phyloP scores from a whole-genome alignment of 208 protist species.

The Leishmania gerbilli region DNA sequence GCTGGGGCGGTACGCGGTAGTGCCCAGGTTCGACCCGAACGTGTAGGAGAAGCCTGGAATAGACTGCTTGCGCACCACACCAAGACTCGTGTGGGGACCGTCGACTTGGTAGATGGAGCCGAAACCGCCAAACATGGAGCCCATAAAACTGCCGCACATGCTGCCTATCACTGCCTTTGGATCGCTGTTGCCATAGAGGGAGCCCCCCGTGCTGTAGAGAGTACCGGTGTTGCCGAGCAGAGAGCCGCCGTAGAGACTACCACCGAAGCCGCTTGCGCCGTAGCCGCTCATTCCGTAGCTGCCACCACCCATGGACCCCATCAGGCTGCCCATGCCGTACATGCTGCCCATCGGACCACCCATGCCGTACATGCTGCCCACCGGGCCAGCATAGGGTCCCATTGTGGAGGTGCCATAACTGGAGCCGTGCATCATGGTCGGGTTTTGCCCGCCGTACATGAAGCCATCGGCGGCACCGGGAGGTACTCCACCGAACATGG shows the following conservation, averaged over 20 bases:
- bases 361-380: slow-evolving; percentile 17
- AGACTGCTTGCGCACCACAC: slow-evolving; percentile 41
- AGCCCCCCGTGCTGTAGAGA: slow-evolving; percentile 46
- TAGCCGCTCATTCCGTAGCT: slow-evolving; percentile 27
- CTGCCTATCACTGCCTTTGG: slow-evolving; percentile 37
- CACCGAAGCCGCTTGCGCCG: slow-evolving; percentile 31
- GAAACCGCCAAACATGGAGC: slow-evolving; percentile 32
- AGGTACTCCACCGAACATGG: neutral
- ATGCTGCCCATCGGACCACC: slow-evolving; percentile 10
- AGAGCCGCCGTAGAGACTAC: slow-evolving; percentile 47
- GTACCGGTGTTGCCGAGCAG: slow-evolving; percentile 39
- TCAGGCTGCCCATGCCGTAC: slow-evolving; percentile 22
- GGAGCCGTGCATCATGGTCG: neutral
- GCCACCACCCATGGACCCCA: slow-evolving; percentile 32
- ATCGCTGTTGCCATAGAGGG: slow-evolving; percentile 39
- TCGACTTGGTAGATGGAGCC: slow-evolving; percentile 42
- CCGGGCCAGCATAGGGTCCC: neutral
- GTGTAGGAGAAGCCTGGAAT: slow-evolving; percentile 48
- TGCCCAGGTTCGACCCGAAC: slow-evolving; percentile 34
- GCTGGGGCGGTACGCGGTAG: slow-evolving; percentile 13
- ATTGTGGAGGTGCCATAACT: neutral
- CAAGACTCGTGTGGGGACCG: slow-evolving; percentile 38
- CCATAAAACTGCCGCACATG: slow-evolving; percentile 44
- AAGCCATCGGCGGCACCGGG: neutral
- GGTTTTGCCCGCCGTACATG: neutral